These are phyloP conservation scores for Stephanocyclus meneghinianus DNA, from an alignment of 352 stramenopile genomes.

Conservation along the genomic window DNA sequence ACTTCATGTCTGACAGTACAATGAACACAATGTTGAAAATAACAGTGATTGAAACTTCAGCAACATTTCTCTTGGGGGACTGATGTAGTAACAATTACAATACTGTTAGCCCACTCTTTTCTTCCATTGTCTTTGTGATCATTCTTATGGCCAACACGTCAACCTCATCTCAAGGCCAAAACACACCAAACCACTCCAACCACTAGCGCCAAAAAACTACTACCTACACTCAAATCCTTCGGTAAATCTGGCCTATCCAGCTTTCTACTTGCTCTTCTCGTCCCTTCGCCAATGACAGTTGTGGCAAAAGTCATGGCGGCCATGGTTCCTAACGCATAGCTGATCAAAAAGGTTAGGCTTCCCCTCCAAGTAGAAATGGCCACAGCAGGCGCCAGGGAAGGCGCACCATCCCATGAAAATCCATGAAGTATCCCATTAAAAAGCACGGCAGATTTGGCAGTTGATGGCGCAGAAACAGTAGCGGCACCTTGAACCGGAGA, in stretches of 20 bases:
- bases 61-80: too few relatives aligned
- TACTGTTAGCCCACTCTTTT: too few relatives aligned
- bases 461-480: not conserved
- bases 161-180: constrained; percentile 46
- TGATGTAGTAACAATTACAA: too few relatives aligned
- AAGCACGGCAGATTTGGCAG: constrained; percentile 76
- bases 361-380: constrained; percentile 82
- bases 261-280: constrained; percentile 76
- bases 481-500: not conserved
- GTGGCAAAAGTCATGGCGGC: constrained; percentile 83
- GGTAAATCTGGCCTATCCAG: constrained; percentile 85
- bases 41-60: too few relatives aligned
- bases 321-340: constrained; percentile 85
- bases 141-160: too few relatives aligned
- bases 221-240: constrained; percentile 82
- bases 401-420: constrained; percentile 86
- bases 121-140: too few relatives aligned
- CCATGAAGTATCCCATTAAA: constrained; percentile 87
- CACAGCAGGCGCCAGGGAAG: constrained; percentile 82
- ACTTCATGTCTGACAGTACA: too few relatives aligned
- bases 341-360: constrained; percentile 83
- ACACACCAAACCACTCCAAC: constrained; percentile 83
- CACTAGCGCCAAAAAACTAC: constrained; percentile 83
- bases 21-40: too few relatives aligned
- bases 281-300: constrained; percentile 84